Base-by-base conservation (phyloP, 495 filamentous ascomycete genomes). In the Aspergillus conjunctus region DNA sequence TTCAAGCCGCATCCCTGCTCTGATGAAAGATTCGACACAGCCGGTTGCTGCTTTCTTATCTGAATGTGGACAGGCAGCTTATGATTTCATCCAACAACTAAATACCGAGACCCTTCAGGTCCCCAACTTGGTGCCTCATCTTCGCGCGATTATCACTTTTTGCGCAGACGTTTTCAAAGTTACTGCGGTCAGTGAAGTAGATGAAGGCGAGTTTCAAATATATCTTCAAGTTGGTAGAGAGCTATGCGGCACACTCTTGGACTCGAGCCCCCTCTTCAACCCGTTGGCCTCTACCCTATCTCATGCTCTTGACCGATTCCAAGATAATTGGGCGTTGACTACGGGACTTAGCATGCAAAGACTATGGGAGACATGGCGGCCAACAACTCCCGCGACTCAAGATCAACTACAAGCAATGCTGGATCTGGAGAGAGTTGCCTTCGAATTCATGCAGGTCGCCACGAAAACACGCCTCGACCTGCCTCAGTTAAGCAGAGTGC, bases 311-410 rank as follows among this genome's bases (percentile, higher is more conserved):
- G 59, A 71, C 45, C 68, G 65, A 4, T 84, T 87, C 67, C 73
- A 79, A 51, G 73, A 72, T 51, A 72, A 71, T 4, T 82, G 78
- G 78, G 84, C 87, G 46, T 74, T 94, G 7, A 83, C 77, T 0
- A 93, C 86, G 3, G 93, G 93, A 2, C 80, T 91, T 17, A 87
- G 85, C 61, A 96, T 98, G 91, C 91, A 96, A 68, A 73, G 72
- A 26, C 79, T 98, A 1, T 98, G 94, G 94, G 81, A 81, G 39
- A 62, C 73, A 0, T 85, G 93, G 64, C 82, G 86, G 64, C 92
- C 92, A 12, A 74, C 79, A 7, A 85, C 89, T 5, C 79, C 86
- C 22, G 67, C 75, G 20, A 83, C 81, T 22, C 72, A 84, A 32
- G 52, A 67, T 6, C 79, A 82, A 34, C 71, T 89, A 46, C 58